phyloP scores from a whole-genome alignment of 2,329 filamentous ascomycete genomes.

The Monosporascus sp. region DNA sequence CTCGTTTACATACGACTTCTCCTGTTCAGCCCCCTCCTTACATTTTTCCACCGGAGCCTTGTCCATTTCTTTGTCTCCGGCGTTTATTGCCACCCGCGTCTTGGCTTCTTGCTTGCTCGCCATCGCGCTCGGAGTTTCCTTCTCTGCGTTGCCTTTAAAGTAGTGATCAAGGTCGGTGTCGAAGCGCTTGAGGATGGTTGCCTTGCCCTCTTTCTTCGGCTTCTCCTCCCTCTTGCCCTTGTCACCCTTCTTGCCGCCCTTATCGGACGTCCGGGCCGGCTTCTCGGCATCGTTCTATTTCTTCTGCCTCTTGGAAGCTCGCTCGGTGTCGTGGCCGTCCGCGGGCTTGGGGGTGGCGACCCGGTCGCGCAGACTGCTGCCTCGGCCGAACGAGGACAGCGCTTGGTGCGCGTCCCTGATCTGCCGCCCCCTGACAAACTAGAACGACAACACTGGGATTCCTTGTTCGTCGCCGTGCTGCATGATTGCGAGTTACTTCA shows the following conservation, averaged over 20 bases:
- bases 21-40: too few species aligned
- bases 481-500: neutral
- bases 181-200: neutral
- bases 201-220: neutral
- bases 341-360: neutral
- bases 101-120: neutral
- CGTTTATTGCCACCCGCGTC: neutral
- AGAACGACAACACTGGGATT: neutral
- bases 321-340: neutral
- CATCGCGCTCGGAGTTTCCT: neutral
- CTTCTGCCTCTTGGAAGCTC: neutral
- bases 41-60: too few species aligned
- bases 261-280: neutral
- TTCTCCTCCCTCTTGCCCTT: neutral
- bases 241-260: neutral
- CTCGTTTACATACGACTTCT: too few species aligned
- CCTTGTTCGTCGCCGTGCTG: neutral
- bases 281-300: neutral
- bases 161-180: neutral
- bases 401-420: neutral
- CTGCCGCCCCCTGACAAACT: neutral
- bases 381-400: neutral
- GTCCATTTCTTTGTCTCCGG: neutral
- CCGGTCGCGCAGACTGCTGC: neutral
- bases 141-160: neutral